Evolutionary conservation across 2,329 filamentous ascomycete genomes (phyloP).

Genomic region (Fusarium sp.): DNA sequence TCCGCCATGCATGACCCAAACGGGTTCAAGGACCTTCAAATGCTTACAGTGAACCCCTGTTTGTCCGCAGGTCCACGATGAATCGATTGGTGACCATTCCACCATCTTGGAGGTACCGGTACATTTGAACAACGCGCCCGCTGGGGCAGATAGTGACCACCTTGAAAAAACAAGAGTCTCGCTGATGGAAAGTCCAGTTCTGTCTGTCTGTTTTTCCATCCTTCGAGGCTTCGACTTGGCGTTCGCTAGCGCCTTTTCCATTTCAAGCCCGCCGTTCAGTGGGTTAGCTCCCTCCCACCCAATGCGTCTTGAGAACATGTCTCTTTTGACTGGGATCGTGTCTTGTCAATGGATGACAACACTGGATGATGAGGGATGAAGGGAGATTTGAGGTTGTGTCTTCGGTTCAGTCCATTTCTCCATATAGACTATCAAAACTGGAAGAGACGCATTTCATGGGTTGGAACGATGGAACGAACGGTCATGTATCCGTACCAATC

Average conservation of each 20-base stretch:
- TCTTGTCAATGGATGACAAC: not conserved
- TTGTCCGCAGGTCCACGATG: conserved; percentile 43
- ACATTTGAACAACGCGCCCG: conserved; percentile 26
- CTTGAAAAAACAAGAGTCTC: conserved; percentile 8
- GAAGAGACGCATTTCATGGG: conserved; percentile 3
- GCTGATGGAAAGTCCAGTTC: conserved; percentile 27
- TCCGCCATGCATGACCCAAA: conserved; percentile 39
- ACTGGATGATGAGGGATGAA: not conserved
- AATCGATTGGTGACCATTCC: conserved; percentile 42
- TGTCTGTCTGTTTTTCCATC: conserved; percentile 43
- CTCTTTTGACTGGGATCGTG: not conserved
- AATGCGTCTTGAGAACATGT: conserved; percentile 7
- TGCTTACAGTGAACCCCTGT: conserved; percentile 42
- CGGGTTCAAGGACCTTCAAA: conserved; percentile 44
- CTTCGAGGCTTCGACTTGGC: conserved; percentile 44
- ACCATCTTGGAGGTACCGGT: conserved; percentile 43
- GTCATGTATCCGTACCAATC: conserved; percentile 1
- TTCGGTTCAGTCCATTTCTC: not conserved
- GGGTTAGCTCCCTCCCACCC: conserved; percentile 25
- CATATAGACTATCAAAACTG: conserved; percentile 5
- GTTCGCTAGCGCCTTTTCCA: conserved; percentile 42
- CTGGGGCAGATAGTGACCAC: conserved; percentile 10
- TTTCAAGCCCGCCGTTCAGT: conserved; percentile 38
- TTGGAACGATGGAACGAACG: not conserved
- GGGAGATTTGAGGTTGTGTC: not conserved